Evolutionary conservation across 305 asterid species (phyloP).

Genomic region (Fraxinus platypoda): DNA sequence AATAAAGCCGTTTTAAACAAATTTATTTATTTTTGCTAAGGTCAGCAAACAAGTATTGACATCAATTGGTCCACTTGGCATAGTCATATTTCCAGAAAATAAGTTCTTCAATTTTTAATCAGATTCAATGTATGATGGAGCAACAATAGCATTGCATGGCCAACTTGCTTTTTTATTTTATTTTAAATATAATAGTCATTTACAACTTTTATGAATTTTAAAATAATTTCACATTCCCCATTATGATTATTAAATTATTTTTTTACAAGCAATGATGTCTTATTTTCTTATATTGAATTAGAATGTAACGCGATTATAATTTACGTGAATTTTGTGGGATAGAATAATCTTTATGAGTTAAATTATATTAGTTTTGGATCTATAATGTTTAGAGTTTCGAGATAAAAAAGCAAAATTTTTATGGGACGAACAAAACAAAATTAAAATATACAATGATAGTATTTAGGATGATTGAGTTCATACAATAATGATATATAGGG

Average conservation of each 20-base stretch:
- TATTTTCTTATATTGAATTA: too few relatives aligned
- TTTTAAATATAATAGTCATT: not conserved
- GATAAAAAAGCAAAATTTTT: too few relatives aligned
- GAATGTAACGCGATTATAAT: too few relatives aligned
- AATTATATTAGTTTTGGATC: too few relatives aligned
- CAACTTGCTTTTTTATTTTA: not conserved
- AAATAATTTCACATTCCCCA: not conserved
- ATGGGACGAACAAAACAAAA: not conserved
- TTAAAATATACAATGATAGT: too few relatives aligned
- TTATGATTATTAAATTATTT: not conserved
- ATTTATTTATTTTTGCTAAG: not conserved
- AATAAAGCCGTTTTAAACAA: not conserved
- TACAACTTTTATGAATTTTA: not conserved
- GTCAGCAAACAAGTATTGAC: not conserved
- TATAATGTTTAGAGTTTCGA: too few relatives aligned
- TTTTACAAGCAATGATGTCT: not conserved
- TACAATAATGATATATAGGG: too few relatives aligned
- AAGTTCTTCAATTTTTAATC: not conserved
- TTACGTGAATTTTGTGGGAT: too few relatives aligned
- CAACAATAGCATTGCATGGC: not conserved
- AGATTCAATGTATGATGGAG: not conserved
- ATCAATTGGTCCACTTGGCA: not conserved
- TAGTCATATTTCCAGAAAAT: not conserved
- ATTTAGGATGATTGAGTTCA: too few relatives aligned
- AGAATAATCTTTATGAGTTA: too few relatives aligned